phyloP scores from a whole-genome alignment of 1,284 basidiomycete species.

The Tilletia caries region DNA sequence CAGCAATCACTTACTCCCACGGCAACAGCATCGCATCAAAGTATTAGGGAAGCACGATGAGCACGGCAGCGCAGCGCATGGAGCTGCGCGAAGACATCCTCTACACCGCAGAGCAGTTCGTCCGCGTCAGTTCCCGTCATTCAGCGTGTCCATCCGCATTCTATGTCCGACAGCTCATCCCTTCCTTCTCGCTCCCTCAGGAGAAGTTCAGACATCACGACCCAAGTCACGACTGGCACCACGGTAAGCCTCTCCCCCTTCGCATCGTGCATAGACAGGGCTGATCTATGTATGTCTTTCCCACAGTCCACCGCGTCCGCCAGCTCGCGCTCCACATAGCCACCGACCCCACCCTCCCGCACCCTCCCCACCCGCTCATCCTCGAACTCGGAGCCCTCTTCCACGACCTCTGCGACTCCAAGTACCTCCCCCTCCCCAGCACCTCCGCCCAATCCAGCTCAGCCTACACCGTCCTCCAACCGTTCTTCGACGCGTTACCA shows the following conservation, averaged over 20 bases:
- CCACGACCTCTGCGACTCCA: slow-evolving; percentile 83
- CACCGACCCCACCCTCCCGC: slow-evolving; percentile 56
- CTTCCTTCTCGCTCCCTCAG: neutral
- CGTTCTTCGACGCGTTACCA: slow-evolving; percentile 50
- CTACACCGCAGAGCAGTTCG: slow-evolving; percentile 3
- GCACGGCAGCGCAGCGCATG: neutral
- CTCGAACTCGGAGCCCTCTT: slow-evolving; percentile 80
- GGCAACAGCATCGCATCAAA: no score
- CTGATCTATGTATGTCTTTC: neutral
- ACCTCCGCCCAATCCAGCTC: slow-evolving; percentile 27
- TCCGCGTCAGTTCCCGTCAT: neutral
- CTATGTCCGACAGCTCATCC: no score
- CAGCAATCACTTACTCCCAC: no score
- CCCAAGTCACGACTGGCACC: slow-evolving; percentile 81
- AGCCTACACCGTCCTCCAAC: slow-evolving; percentile 60
- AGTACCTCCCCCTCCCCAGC: slow-evolving; percentile 67
- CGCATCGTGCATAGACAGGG: neutral
- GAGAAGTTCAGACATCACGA: slow-evolving; percentile 63
- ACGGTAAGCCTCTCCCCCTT: slow-evolving; percentile 49
- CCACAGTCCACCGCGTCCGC: slow-evolving; percentile 70
- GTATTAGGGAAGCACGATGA: no score
- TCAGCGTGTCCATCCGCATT: neutral
- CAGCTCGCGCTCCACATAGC: slow-evolving; percentile 69
- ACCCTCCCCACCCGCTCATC: slow-evolving; percentile 63
- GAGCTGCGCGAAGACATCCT: slow-evolving; percentile 8